These are phyloP conservation scores for Lecanosticta acicola DNA, from an alignment of 2,329 filamentous ascomycete genomes.

Conservation along the genomic window DNA sequence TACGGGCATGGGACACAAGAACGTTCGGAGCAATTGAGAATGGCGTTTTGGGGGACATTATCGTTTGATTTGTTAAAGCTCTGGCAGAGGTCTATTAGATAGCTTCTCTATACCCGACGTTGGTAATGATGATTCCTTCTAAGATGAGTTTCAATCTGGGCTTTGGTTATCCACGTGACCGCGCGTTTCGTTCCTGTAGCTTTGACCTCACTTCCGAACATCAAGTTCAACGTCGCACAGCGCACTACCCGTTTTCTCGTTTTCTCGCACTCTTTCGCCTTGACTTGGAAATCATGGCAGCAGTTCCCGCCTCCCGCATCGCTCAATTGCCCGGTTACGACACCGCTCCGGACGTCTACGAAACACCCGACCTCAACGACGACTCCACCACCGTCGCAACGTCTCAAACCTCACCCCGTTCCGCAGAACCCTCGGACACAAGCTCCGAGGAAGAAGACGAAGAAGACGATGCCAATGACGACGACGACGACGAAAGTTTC, in stretches of 20 bases:
- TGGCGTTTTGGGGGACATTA: not conserved
- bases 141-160: too few relatives aligned
- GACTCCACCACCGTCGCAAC: conserved; percentile 16
- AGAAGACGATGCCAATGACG: conserved; percentile 51
- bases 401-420: conserved; percentile 13
- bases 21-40: not conserved
- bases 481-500: not conserved
- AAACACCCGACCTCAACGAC: conserved; percentile 64
- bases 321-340: conserved; percentile 44
- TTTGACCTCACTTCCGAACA: too few relatives aligned
- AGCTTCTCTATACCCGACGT: not conserved
- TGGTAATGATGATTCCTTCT: not conserved
- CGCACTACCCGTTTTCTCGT: too few relatives aligned
- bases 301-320: conserved; percentile 12
- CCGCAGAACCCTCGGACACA: conserved; percentile 16
- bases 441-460: conserved; percentile 21
- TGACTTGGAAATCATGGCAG: conserved; percentile 12
- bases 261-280: too few relatives aligned
- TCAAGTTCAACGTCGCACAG: too few relatives aligned
- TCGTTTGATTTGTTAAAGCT: too few relatives aligned
- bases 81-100: not conserved
- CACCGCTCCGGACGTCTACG: conserved; percentile 90
- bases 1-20: not conserved
- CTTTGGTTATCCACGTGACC: too few relatives aligned
- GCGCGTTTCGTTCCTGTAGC: too few relatives aligned